Conservation (phyloP, 2,329 filamentous ascomycete genomes). For the Thielaviopsis punctulata region DNA sequence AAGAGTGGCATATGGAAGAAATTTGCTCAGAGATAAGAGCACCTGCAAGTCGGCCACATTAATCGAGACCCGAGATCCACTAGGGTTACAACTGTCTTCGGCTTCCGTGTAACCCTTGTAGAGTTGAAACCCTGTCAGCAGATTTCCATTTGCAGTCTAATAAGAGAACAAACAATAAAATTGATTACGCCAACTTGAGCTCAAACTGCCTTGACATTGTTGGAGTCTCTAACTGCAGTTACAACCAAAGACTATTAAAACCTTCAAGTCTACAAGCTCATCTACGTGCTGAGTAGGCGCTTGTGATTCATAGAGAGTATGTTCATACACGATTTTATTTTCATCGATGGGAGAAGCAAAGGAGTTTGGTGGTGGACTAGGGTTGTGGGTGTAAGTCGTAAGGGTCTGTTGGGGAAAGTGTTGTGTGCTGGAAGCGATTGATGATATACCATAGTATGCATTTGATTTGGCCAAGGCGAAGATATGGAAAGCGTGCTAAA, state of each 20-base stretch:
- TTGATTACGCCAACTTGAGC: no score
- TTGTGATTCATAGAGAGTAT: background rate
- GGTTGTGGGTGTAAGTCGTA: background rate
- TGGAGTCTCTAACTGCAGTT: no score
- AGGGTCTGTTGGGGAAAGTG: conserved; percentile 16
- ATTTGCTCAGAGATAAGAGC: background rate
- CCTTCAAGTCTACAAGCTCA: no score
- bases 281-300: background rate
- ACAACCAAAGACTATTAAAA: no score
- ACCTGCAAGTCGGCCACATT: no score
- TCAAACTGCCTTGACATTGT: no score
- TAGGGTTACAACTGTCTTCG: background rate
- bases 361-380: background rate
- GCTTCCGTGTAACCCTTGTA: background rate
- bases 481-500: background rate
- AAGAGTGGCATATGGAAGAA: background rate
- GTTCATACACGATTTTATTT: background rate
- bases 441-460: no score
- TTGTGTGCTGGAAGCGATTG: background rate
- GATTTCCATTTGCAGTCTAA: no score
- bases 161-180: no score
- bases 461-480: background rate
- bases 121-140: background rate
- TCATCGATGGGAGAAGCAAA: background rate
- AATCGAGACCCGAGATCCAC: no score